Evolutionary conservation across 169 alveolate genomes (phyloP), one percentile per base, ranked within the genome.

Genomic region (Babesia ovata): DNA sequence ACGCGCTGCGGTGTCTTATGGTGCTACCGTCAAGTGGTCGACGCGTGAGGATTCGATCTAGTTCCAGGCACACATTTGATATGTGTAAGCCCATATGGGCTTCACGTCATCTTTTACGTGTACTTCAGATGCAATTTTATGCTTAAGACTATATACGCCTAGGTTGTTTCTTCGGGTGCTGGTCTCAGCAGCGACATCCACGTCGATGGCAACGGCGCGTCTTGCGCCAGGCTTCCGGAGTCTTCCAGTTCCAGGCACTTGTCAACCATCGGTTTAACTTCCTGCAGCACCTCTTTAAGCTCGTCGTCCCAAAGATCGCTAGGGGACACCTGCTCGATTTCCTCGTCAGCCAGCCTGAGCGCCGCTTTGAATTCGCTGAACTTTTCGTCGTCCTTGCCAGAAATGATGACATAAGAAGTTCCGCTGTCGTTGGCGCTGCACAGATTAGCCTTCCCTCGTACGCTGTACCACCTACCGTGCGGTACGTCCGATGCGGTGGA

Each of bases 401-500:
- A 28, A 4, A 76, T 46, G 44, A 76, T 33, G n/a, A 67, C 70
- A 39, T 67, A 76, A 4, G 74, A 63, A 0, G 46, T 69, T 4
- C 86, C 86, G 46, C 24, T 42, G 12, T 56, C 61, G n/a, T 54
- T 65, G 9, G 74, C 86, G 22, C 86, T 76, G 45, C 24, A 3
- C 67, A 45, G 8, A 16, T 26, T 26, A 19, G 6, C 17, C 13
- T 4, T 58, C 22, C 3, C 24, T 42, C 36, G 16, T 21, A 39
- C n/a, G 12, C 26, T 45, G 21, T 33, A 14, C n/a, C 19, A 61
- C 74, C 17, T 57, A 99, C 79, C 99, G 91, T 14, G 99, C 99
- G 3, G 99, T 98, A 60, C 99, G 91, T 19, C 99, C 99, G 22
- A 94, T 91, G 79, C 99, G 85, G 86, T 97, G 99, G 22, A 93